Base-by-base conservation (phyloP, 352 stramenopile species). In the Thalassiosira pacifica region DNA sequence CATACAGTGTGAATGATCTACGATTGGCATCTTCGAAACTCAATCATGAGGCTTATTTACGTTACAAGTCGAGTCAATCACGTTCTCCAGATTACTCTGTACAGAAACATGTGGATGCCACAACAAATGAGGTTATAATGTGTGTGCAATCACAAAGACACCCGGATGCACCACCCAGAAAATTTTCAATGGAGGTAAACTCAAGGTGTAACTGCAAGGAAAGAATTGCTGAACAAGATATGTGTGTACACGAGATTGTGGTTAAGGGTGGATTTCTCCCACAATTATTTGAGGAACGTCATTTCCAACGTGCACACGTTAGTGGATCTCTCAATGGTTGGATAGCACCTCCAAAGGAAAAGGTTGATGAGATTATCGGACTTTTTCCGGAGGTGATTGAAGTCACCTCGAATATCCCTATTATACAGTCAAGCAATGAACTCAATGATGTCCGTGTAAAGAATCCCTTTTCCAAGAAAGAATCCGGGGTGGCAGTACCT, bases 281-380 rank as follows among this genome's bases (percentile, higher is more conserved):
- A 6, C 26, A 19, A 24, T 55, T 63, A 19, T 76, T 76, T 53
- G 26, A 60, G 48, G 22, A 11, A 31, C 34, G 26, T 2, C 67
- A 65, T 42, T 66, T 75, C 19, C 31, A 22, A 53, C 29, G 67
- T 31, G 31, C 2, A 10, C 55, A 4, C 27, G 48, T 75, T 26
- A 55, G 3, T 45, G 67, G 67, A 32, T 76, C 67, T 63, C 16
- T 76, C 32, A 0, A 66, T 76, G 45, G 48, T 48, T 76, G 67
- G 45, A 65, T 65, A 61, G 34, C 34, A 42, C 42, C 37, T 61
- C 42, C 68, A n/a, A 26, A 52, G 16, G 40, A 73, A n/a, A 19
- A 57, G 5, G 63, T 37, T 24, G 45, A 74, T 69, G 72, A 90
- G 37, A 84, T 81, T 79, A 18, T 57, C 16, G 45, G 45, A 18